Evolutionary conservation across 2,329 filamentous ascomycete species (phyloP).

Genomic region (Hypoxylon sp.): DNA sequence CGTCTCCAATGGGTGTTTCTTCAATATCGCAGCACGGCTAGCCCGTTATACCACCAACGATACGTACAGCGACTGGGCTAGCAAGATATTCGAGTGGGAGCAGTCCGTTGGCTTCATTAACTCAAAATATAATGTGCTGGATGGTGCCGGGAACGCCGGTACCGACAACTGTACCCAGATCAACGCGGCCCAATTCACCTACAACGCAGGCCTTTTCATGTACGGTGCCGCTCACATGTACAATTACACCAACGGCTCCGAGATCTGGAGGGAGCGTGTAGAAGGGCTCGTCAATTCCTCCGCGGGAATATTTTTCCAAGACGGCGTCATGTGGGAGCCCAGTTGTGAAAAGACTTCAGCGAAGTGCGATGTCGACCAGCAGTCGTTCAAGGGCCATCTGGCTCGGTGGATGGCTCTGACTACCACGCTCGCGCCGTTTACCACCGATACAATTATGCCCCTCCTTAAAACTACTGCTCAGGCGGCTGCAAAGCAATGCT

Average conservation of each 20-base stretch:
- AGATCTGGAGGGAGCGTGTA: conserved; percentile 62
- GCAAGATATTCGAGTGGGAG: conserved; percentile 71
- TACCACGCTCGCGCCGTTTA: conserved; percentile 54
- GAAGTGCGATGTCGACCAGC: conserved; percentile 55
- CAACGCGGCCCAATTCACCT: conserved; percentile 63
- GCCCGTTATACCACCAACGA: conserved; percentile 72
- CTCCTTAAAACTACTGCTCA: conserved; percentile 54
- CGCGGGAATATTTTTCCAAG: conserved; percentile 61
- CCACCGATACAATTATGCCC: conserved; percentile 46
- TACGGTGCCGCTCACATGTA: conserved; percentile 59
- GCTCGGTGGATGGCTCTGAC: conserved; percentile 64
- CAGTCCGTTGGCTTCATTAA: conserved; percentile 66
- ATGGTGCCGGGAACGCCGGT: conserved; percentile 65
- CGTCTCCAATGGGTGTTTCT: conserved; percentile 65
- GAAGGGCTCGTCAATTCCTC: conserved; percentile 62
- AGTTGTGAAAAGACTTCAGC: conserved; percentile 66
- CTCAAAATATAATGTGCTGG: conserved; percentile 70
- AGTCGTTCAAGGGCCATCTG: conserved; percentile 59
- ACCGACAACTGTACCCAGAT: conserved; percentile 66
- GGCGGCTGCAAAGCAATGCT: conserved; percentile 57
- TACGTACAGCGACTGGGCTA: conserved; percentile 70
- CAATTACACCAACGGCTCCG: conserved; percentile 58
- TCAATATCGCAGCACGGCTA: conserved; percentile 70
- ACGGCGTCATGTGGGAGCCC: conserved; percentile 67
- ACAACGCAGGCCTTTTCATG: conserved; percentile 54